Conservation (phyloP, 73 alveolate species). For the Paraurostyla sp. region DNA sequence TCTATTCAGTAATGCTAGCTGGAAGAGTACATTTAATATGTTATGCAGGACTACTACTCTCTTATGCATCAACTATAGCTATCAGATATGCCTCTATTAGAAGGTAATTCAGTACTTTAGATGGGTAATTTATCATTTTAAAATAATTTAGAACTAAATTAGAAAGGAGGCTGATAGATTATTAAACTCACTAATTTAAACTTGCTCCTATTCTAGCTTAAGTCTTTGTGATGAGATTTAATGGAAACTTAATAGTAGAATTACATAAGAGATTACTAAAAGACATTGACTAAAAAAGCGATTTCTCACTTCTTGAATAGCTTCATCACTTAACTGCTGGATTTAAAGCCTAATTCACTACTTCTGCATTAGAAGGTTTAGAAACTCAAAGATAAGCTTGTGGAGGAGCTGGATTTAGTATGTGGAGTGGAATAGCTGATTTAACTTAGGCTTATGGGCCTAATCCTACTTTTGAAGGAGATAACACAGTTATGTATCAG, state of each 20-base stretch:
- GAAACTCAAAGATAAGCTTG: slow-evolving; percentile 38
- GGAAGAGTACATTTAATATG: slow-evolving; percentile 73
- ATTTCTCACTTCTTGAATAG: slow-evolving; percentile 23
- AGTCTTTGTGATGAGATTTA: slow-evolving; percentile 59
- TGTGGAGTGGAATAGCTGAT: too few relatives aligned
- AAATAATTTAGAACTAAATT: too few relatives aligned
- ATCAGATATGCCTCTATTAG: slow-evolving; percentile 82
- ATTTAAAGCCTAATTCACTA: slow-evolving; percentile 57
- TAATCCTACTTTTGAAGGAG: slow-evolving; percentile 78
- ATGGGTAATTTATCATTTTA: too few relatives aligned
- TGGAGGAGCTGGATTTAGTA: too few relatives aligned
- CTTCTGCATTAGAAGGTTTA: slow-evolving; percentile 12
- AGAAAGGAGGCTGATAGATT: slow-evolving; percentile 80
- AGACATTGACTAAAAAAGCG: not conserved
- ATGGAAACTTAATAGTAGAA: not conserved
- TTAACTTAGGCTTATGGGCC: too few relatives aligned
- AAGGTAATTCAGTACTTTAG: slow-evolving; percentile 74
- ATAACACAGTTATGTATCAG: slow-evolving; percentile 68
- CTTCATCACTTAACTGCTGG: slow-evolving; percentile 63
- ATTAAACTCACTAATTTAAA: slow-evolving; percentile 84
- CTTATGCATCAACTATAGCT: slow-evolving; percentile 76
- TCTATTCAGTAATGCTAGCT: slow-evolving; percentile 83
- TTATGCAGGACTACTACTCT: slow-evolving; percentile 63
- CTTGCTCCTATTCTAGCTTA: slow-evolving; percentile 77
- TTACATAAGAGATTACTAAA: not conserved